These are phyloP conservation scores for Xenoacremonium recifei DNA, from an alignment of 2,329 filamentous ascomycete genomes.

Conservation along the genomic window DNA sequence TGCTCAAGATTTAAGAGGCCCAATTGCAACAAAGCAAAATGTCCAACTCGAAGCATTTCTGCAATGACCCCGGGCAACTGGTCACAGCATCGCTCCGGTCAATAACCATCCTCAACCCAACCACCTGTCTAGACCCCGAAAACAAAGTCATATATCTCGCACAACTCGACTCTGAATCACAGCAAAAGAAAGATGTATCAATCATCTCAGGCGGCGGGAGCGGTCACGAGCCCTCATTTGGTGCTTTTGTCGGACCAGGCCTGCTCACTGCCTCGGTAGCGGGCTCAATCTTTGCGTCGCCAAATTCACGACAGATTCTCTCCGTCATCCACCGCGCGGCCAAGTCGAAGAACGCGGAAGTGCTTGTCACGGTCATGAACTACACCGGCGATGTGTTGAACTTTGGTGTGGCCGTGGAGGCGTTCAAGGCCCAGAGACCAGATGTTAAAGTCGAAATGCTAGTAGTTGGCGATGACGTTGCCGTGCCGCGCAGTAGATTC, in stretches of 20 bases:
- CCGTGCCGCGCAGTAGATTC: constrained; percentile 58
- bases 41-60: background rate
- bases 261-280: constrained; percentile 62
- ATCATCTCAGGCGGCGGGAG: constrained; percentile 38
- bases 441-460: constrained; percentile 64
- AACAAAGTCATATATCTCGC: background rate
- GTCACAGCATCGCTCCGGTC: background rate
- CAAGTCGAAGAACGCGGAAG: constrained; percentile 49
- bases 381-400: constrained; percentile 63
- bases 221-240: constrained; percentile 65
- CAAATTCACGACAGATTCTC: constrained; percentile 60
- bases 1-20: too few species aligned
- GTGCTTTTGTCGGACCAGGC: constrained; percentile 62
- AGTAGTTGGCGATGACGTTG: constrained; percentile 64
- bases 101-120: background rate
- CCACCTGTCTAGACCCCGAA: background rate
- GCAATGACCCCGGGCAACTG: background rate
- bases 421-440: constrained; percentile 40
- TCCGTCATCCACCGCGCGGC: constrained; percentile 55
- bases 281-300: constrained; percentile 66
- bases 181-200: background rate
- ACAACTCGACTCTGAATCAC: too few species aligned
- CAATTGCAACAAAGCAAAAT: too few species aligned
- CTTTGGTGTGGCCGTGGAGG: constrained; percentile 66
- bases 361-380: constrained; percentile 67